These are phyloP conservation scores for Stevia rebaudiana DNA, from an alignment of 140 eudicot genomes.

Conservation along the genomic window DNA sequence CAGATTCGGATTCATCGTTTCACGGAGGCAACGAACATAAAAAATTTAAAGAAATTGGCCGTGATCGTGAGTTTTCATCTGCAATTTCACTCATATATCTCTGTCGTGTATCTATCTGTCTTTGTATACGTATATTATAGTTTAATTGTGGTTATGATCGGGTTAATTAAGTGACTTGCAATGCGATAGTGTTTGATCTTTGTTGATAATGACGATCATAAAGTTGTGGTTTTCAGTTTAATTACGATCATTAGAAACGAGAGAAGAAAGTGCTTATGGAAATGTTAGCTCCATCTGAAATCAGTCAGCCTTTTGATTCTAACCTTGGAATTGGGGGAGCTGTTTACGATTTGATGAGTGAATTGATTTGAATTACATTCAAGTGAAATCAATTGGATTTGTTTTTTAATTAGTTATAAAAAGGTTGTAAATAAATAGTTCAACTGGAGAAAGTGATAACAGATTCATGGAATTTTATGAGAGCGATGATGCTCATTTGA, in stretches of 20 bases:
- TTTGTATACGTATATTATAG: not conserved
- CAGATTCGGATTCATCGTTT: constrained; percentile 66
- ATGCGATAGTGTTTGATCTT: constrained; percentile 16
- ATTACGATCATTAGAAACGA: not conserved
- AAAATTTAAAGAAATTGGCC: constrained; percentile 67
- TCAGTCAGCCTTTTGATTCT: not conserved
- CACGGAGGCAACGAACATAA: constrained; percentile 55
- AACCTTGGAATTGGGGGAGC: not conserved
- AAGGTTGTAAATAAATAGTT: not conserved
- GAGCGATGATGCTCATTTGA: constrained; percentile 3
- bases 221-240: constrained; percentile 11
- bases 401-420: not conserved
- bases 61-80: constrained; percentile 69
- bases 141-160: constrained; percentile 15
- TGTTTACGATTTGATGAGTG: constrained; percentile 13
- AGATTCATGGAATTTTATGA: not conserved
- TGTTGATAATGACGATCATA: not conserved
- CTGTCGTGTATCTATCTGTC: not conserved
- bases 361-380: not conserved
- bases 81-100: constrained; percentile 3
- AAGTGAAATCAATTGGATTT: constrained; percentile 1
- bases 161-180: constrained; percentile 18
- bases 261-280: too few species aligned
- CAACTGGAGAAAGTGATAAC: not conserved
- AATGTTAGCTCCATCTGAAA: not conserved